Conservation (phyloP, 345 rosid genomes). For the Raphanus sativus region DNA sequence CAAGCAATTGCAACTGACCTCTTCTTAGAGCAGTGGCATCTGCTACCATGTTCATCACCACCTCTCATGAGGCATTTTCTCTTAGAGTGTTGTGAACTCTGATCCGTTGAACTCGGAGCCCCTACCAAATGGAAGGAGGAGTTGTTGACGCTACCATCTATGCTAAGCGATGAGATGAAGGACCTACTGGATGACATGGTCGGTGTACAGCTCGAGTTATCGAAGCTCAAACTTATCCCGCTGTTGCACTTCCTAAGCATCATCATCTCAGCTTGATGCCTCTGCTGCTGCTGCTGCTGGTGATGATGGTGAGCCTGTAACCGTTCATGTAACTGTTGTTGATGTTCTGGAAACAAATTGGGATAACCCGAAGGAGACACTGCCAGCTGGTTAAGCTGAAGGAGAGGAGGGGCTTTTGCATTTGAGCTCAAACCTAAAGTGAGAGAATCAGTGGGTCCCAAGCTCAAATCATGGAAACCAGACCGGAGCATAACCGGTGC, state of each 20-base stretch:
- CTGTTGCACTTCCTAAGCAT: conserved; percentile 60
- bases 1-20: conserved; percentile 46
- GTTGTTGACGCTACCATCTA: conserved; percentile 57
- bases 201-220: conserved; percentile 50
- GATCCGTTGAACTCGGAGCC: conserved; percentile 10
- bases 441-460: conserved; percentile 42
- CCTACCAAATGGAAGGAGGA: conserved; percentile 54
- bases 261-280: conserved; percentile 72
- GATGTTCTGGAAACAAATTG: neutral
- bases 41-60: conserved; percentile 62
- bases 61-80: conserved; percentile 53
- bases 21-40: conserved; percentile 75
- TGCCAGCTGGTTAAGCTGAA: conserved; percentile 46
- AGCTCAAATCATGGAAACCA: conserved; percentile 56
- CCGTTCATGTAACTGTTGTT: conserved; percentile 45
- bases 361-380: no score
- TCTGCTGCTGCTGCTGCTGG: conserved; percentile 53
- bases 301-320: conserved; percentile 52
- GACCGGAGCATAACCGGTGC: conserved; percentile 44
- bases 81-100: conserved; percentile 50
- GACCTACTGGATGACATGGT: conserved; percentile 69
- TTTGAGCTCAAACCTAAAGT: conserved; percentile 57
- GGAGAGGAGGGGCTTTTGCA: conserved; percentile 53
- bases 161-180: conserved; percentile 60
- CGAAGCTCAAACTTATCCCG: conserved; percentile 61